phyloP scores from a whole-genome alignment of 495 filamentous ascomycete genomes.

The Xylona heveae region DNA sequence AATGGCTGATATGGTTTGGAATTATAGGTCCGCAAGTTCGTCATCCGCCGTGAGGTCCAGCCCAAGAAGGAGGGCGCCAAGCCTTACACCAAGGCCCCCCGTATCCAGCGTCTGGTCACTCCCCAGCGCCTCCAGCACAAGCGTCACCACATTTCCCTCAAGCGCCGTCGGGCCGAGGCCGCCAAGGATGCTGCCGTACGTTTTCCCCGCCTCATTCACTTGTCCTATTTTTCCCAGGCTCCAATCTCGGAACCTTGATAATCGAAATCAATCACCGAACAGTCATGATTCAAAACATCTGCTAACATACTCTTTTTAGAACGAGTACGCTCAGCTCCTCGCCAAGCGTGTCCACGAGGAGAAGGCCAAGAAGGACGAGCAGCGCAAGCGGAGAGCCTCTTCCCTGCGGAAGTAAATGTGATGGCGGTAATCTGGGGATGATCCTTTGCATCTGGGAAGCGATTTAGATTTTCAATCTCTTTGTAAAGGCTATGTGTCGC shows the following conservation, averaged over 20 bases:
- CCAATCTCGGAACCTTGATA: neutral
- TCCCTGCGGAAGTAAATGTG: conserved; percentile 75
- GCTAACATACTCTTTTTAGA: conserved; percentile 26
- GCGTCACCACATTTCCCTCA: conserved; percentile 88
- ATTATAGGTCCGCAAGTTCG: conserved; percentile 95
- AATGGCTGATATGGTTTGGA: too few relatives aligned
- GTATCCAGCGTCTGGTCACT: conserved; percentile 97
- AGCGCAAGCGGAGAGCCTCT: conserved; percentile 85
- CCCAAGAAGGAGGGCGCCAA: conserved; percentile 91
- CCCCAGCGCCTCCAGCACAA: conserved; percentile 99
- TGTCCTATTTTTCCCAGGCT: neutral
- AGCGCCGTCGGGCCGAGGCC: conserved; percentile 87
- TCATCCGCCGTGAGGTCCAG: conserved; percentile 92
- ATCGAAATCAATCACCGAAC: neutral
- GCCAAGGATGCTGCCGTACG: conserved; percentile 96
- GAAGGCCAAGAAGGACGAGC: conserved; percentile 75
- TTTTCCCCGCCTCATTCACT: conserved; percentile 10
- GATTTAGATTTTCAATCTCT: neutral
- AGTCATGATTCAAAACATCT: too few relatives aligned
- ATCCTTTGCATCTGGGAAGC: neutral
- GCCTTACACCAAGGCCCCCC: conserved; percentile 97
- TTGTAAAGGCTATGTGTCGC: too few relatives aligned
- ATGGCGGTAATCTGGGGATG: conserved; percentile 1
- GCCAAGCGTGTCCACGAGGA: conserved; percentile 89
- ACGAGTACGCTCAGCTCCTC: conserved; percentile 83